Conservation (phyloP, 495 filamentous ascomycete species). For the Astrothelium subdiscretum region DNA sequence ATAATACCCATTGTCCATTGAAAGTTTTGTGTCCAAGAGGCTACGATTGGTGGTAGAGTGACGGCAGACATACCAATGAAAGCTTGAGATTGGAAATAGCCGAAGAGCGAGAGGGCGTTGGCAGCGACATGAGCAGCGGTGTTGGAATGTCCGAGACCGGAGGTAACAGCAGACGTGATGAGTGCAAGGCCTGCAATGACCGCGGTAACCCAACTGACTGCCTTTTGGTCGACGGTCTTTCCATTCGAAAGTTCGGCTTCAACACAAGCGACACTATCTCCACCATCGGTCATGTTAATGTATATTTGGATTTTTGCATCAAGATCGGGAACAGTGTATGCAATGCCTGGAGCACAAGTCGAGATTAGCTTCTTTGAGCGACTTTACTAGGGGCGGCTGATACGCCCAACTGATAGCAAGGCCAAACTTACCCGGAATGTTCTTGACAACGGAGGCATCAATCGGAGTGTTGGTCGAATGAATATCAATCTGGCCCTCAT, state of each 20-base stretch:
- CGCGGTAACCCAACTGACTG: constrained; percentile 80
- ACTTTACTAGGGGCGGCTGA: neutral
- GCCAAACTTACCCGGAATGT: constrained; percentile 61
- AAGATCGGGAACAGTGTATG: constrained; percentile 83
- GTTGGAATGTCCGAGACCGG: constrained; percentile 58
- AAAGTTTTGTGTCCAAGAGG: constrained; percentile 96
- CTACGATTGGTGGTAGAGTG: constrained; percentile 77
- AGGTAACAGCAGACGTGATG: constrained; percentile 37
- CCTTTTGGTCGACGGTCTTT: constrained; percentile 82
- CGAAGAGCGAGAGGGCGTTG: constrained; percentile 83
- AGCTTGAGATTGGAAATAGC: constrained; percentile 95
- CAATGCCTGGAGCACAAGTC: constrained; percentile 42
- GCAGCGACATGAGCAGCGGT: constrained; percentile 92
- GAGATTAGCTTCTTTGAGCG: neutral
- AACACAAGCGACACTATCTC: constrained; percentile 67
- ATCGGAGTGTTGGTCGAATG: constrained; percentile 53
- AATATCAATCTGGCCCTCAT: constrained; percentile 67
- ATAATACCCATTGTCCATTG: constrained; percentile 99
- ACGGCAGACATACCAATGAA: constrained; percentile 82
- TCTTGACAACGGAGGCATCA: constrained; percentile 39
- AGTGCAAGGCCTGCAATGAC: constrained; percentile 77
- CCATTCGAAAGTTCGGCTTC: constrained; percentile 84
- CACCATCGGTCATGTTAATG: constrained; percentile 51
- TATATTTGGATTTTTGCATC: constrained; percentile 76
- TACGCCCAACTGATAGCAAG: too few relatives aligned